Percentiles rank a stretch among this genome's conserved stretches.
Conservation (phyloP, 176 grass and related monocot species). For the Oryza glumipatula region DNA sequence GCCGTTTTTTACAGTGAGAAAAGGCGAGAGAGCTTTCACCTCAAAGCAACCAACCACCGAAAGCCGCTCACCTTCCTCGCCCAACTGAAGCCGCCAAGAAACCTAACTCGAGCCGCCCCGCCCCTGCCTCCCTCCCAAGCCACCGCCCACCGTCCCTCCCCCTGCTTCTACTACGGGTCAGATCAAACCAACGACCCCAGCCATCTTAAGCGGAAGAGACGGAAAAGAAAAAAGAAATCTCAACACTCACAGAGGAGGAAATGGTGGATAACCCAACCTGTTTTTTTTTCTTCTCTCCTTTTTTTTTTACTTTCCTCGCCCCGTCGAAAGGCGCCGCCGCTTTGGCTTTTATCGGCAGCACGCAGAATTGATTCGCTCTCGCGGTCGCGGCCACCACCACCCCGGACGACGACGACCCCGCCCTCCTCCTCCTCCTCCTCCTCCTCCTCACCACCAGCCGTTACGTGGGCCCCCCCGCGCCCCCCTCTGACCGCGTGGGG, state of each 20-base stretch:
- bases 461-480: neutral
- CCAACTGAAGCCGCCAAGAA: slow-evolving; percentile 42
- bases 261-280: slow-evolving; percentile 16
- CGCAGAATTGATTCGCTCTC: slow-evolving; percentile 49
- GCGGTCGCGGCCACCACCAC: neutral
- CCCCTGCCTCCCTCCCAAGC: slow-evolving; percentile 3
- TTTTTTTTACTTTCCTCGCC: slow-evolving; percentile 37
- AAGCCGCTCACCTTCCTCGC: slow-evolving; percentile 41
- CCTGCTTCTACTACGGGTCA: slow-evolving; percentile 14
- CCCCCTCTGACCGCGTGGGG: neutral
- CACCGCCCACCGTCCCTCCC: slow-evolving; percentile 17
- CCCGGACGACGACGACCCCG: slow-evolving; percentile 11
- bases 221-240: slow-evolving; percentile 2
- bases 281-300: neutral
- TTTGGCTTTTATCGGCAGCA: slow-evolving; percentile 24
- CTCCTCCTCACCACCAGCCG: neutral
- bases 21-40: slow-evolving; percentile 33
- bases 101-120: slow-evolving; percentile 3
- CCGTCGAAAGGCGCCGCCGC: slow-evolving; percentile 22
- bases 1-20: slow-evolving; percentile 33
- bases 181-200: slow-evolving; percentile 45
- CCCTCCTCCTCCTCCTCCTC: neutral
- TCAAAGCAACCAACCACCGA: slow-evolving; percentile 39
- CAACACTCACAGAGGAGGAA: neutral
- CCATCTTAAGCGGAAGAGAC: slow-evolving; percentile 26